Conservation (phyloP, 2,329 filamentous ascomycete species). For the Penicillium sp. region DNA sequence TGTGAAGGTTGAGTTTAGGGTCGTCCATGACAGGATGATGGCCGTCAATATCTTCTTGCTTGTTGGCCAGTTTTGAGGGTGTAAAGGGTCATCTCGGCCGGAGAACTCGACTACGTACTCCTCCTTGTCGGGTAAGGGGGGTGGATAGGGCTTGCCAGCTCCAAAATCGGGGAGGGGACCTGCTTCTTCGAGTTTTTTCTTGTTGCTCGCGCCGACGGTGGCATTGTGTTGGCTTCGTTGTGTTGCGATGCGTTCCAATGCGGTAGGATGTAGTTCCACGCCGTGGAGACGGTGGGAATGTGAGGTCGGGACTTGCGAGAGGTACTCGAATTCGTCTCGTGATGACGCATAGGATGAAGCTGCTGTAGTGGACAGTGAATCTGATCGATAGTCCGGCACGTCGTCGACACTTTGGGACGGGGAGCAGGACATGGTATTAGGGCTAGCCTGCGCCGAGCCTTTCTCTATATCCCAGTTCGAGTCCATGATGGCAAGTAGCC, state of each 20-base stretch:
- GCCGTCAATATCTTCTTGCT: conserved; percentile 64
- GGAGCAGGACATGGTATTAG: conserved; percentile 4
- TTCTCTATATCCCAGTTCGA: conserved; percentile 40
- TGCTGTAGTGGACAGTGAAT: conserved; percentile 21
- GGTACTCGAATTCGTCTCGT: conserved; percentile 19
- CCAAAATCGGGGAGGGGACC: conserved; percentile 48
- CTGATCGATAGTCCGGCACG: conserved; percentile 18
- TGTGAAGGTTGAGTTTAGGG: conserved; percentile 56
- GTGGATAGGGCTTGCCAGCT: conserved; percentile 59
- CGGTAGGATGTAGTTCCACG: conserved; percentile 41
- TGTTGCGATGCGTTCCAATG: conserved; percentile 44
- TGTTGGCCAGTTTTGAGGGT: conserved; percentile 84
- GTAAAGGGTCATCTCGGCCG: conserved; percentile 77
- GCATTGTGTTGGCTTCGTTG: conserved; percentile 45
- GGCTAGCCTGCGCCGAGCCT: conserved; percentile 31
- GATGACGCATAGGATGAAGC: conserved; percentile 25
- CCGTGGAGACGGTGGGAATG: conserved; percentile 26
- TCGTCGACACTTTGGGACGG: conserved; percentile 15
- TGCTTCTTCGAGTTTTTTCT: conserved; percentile 27
- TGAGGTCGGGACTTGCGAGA: conserved; percentile 38
- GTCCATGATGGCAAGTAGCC: conserved; percentile 34
- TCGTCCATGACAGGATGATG: conserved; percentile 49
- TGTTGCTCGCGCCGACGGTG: conserved; percentile 42
- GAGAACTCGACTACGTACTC: conserved; percentile 73
- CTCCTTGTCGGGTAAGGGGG: conserved; percentile 56